Conservation (phyloP, 345 rosid genomes). For the Cardiospermum halicacabum region DNA sequence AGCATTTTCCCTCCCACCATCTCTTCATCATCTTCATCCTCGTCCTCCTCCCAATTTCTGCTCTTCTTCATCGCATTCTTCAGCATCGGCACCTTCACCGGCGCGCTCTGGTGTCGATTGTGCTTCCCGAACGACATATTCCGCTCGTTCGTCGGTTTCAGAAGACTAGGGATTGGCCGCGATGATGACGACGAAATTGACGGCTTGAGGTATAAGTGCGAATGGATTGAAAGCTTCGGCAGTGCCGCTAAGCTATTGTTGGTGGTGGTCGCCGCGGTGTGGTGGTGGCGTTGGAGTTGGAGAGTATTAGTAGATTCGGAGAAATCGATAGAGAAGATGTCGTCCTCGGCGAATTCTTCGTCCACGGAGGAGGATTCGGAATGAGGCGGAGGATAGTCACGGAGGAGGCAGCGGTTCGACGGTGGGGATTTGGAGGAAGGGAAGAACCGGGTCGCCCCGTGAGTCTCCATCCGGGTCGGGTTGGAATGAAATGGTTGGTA, state of each 20-base stretch:
- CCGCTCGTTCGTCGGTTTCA: conserved; percentile 69
- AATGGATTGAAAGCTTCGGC: conserved; percentile 39
- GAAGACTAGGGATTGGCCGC: conserved; percentile 54
- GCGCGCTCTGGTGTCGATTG: conserved; percentile 60
- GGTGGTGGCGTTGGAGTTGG: conserved; percentile 14
- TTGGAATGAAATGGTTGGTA: not conserved
- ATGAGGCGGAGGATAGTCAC: conserved; percentile 20
- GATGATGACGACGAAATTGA: conserved; percentile 40
- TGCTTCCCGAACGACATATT: conserved; percentile 29
- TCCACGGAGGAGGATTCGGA: conserved; percentile 23
- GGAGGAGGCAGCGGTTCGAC: conserved; percentile 37
- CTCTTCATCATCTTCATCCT: conserved; percentile 34
- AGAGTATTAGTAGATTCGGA: conserved; percentile 19
- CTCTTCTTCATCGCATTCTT: conserved; percentile 35
- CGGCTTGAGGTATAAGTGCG: conserved; percentile 51
- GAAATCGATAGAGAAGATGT: conserved; percentile 52
- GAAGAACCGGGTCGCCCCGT: conserved; percentile 29
- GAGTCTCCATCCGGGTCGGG: conserved; percentile 29
- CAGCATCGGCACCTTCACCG: conserved; percentile 63
- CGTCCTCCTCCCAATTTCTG: conserved; percentile 43
- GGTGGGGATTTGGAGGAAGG: conserved; percentile 24
- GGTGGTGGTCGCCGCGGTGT: conserved; percentile 19
- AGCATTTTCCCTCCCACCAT: conserved; percentile 47
- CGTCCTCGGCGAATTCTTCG: conserved; percentile 68
- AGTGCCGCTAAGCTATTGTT: conserved; percentile 52